Evolutionary conservation across 2,329 filamentous ascomycete species (phyloP).

Genomic region (Claviceps monticola): DNA sequence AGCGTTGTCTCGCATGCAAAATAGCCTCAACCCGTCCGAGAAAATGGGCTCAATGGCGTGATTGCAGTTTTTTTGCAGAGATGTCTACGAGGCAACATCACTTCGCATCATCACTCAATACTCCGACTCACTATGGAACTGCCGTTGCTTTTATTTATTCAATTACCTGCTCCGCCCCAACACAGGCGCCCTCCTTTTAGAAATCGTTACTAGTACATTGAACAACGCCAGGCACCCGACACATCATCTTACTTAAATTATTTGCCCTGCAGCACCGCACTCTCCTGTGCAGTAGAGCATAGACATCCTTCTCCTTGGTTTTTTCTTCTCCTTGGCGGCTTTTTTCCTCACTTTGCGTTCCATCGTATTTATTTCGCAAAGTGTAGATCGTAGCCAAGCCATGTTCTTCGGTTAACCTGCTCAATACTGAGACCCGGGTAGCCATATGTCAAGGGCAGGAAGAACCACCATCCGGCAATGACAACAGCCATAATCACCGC

Average conservation of each 20-base stretch:
- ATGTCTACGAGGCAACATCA: no score
- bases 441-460: constrained; percentile 89
- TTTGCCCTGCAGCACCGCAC: background rate
- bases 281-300: background rate
- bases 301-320: background rate
- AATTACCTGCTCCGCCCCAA: background rate
- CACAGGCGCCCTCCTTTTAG: background rate
- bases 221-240: background rate
- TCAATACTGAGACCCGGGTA: constrained; percentile 74
- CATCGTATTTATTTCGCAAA: constrained; percentile 69
- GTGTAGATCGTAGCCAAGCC: constrained; percentile 93
- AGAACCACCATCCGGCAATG: constrained; percentile 77
- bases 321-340: background rate
- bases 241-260: background rate
- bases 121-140: no score
- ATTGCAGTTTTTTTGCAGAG: no score
- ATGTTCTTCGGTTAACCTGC: constrained; percentile 73
- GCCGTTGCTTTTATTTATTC: no score
- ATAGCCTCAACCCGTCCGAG: background rate
- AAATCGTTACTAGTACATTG: constrained; percentile 1
- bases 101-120: no score
- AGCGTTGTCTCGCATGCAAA: no score
- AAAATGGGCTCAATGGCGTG: no score
- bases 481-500: constrained; percentile 53
- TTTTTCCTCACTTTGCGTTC: background rate